phyloP scores from a whole-genome alignment of 2,329 filamentous ascomycete species.

The Aspergillus felis region DNA sequence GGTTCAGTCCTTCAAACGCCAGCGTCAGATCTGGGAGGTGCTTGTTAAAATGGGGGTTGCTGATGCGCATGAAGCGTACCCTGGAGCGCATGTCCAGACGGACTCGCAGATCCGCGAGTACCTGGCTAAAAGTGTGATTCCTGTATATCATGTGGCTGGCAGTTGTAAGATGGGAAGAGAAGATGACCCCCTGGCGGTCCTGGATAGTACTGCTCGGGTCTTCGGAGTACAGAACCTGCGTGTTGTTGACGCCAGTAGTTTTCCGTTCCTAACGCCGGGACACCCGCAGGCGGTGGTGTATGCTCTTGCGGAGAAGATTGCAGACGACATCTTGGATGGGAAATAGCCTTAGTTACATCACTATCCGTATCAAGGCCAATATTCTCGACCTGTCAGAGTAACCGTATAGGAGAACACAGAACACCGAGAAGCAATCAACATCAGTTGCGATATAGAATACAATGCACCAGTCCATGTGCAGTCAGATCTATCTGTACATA shows the following conservation, averaged over 20 bases:
- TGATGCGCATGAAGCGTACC: slow-evolving; percentile 29
- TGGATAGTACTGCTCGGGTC: slow-evolving; percentile 30
- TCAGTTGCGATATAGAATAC: slow-evolving; percentile 26
- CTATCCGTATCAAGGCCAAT: too few relatives aligned
- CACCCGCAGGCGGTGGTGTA: slow-evolving; percentile 37
- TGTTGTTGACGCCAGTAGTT: slow-evolving; percentile 32
- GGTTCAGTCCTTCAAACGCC: slow-evolving; percentile 40
- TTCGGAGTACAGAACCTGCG: slow-evolving; percentile 28
- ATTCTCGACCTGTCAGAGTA: background rate
- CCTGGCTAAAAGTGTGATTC: slow-evolving; percentile 22
- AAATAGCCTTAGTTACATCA: background rate
- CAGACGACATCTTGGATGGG: slow-evolving; percentile 15
- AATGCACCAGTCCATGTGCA: slow-evolving; percentile 23
- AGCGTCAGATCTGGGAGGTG: slow-evolving; percentile 33
- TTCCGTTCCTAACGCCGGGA: slow-evolving; percentile 34
- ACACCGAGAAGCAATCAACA: background rate
- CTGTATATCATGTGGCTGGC: slow-evolving; percentile 31
- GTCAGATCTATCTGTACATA: slow-evolving; percentile 33
- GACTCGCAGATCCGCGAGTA: slow-evolving; percentile 40
- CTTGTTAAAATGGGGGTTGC: slow-evolving; percentile 15
- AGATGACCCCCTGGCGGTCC: slow-evolving; percentile 29
- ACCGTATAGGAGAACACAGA: background rate
- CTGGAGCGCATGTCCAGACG: slow-evolving; percentile 34
- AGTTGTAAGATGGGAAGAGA: slow-evolving; percentile 39
- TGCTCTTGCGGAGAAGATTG: slow-evolving; percentile 39